Percentiles rank a stretch among this genome's conserved stretches.
Conservation (phyloP, 495 filamentous ascomycete species). For the Penicillium samsonianum region DNA sequence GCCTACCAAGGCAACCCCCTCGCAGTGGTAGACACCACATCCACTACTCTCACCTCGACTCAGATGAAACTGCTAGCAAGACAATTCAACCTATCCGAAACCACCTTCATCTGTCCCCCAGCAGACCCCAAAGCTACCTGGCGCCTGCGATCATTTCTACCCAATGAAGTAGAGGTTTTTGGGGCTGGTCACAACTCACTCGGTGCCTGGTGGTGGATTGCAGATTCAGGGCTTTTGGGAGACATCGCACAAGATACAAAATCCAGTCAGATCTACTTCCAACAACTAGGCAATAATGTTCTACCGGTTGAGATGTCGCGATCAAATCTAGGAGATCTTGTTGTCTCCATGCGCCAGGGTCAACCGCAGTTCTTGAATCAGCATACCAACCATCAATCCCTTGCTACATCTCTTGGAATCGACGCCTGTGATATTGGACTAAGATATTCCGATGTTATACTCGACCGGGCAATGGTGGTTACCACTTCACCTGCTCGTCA, state of each 20-base stretch:
- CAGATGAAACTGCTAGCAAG: constrained; percentile 25
- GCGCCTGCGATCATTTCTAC: constrained; percentile 20
- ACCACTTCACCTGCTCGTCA: constrained; percentile 23
- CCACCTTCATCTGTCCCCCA: constrained; percentile 25
- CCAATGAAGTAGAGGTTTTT: no score
- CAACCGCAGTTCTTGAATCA: constrained; percentile 10
- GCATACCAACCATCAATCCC: constrained; percentile 12
- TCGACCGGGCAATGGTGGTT: constrained; percentile 11
- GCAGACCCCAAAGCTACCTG: constrained; percentile 10
- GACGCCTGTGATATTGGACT: constrained; percentile 5
- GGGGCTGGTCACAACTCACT: constrained; percentile 22
- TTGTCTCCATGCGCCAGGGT: constrained; percentile 15
- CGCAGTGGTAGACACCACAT: constrained; percentile 19
- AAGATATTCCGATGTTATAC: neutral
- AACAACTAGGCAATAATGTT: constrained; percentile 15
- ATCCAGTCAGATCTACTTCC: neutral
- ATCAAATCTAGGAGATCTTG: neutral
- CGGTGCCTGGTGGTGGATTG: constrained; percentile 24
- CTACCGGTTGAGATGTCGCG: constrained; percentile 12
- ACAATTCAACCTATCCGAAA: constrained; percentile 29
- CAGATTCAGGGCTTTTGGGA: constrained; percentile 9
- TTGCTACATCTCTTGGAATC: constrained; percentile 11
- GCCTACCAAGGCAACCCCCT: constrained; percentile 23
- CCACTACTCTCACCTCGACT: constrained; percentile 14
- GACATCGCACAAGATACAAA: neutral